These are phyloP conservation scores for Cryptosporidium ryanae DNA, from an alignment of 169 alveolate genomes.

Conservation along the genomic window DNA sequence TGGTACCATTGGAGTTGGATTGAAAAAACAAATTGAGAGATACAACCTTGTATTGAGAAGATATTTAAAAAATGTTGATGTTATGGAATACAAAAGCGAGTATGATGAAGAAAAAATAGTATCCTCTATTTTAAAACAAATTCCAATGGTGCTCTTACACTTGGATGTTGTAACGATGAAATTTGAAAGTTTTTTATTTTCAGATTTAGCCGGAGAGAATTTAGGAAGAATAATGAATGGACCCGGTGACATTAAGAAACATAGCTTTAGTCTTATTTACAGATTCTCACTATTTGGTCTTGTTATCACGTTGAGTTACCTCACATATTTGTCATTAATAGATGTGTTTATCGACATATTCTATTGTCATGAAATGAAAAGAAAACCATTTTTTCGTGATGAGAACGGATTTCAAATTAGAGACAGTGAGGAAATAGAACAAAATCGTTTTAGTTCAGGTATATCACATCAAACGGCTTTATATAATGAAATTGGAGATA, in stretches of 20 bases:
- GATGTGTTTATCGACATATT: conserved; percentile 62
- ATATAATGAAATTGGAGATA: conserved; percentile 20
- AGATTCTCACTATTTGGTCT: conserved; percentile 11
- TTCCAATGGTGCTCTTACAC: conserved; percentile 29
- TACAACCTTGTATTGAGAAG: background rate
- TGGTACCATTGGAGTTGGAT: conserved; percentile 8
- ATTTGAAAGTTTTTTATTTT: conserved; percentile 44
- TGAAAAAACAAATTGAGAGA: conserved; percentile 5
- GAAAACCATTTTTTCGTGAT: background rate
- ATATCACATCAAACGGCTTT: conserved; percentile 10
- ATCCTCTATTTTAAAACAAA: conserved; percentile 21
- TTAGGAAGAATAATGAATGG: conserved; percentile 9
- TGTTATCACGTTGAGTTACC: background rate
- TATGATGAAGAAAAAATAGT: conserved; percentile 35
- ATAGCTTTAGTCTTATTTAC: background rate
- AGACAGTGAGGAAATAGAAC: background rate
- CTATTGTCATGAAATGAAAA: conserved; percentile 59
- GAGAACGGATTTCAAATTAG: background rate
- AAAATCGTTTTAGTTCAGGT: background rate
- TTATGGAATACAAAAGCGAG: conserved; percentile 14
- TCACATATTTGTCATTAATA: conserved; percentile 33
- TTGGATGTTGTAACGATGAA: conserved; percentile 40
- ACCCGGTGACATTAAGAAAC: conserved; percentile 30
- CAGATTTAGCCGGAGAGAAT: conserved; percentile 9
- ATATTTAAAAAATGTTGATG: conserved; percentile 23